Conservation (phyloP, 306 rosid species). For the Vicia faba region DNA sequence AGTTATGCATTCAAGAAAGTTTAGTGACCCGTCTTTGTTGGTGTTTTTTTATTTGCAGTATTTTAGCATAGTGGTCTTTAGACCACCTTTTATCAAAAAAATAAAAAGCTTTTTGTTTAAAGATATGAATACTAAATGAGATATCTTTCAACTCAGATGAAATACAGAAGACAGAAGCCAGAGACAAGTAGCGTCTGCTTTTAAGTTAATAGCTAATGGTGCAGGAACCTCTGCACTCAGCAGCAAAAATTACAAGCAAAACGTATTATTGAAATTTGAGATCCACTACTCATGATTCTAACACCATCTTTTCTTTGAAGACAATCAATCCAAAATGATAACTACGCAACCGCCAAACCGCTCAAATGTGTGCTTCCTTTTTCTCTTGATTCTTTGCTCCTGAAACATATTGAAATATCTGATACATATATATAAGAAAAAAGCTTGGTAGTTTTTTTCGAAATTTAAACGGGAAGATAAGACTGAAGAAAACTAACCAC, state of each 20-base stretch:
- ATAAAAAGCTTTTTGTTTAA: not conserved
- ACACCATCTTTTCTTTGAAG: conserved; percentile 34
- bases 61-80: not conserved
- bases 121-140: not conserved
- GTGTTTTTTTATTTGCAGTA: too few species aligned
- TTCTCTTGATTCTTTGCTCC: conserved; percentile 41
- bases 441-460: conserved; percentile 1
- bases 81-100: not conserved
- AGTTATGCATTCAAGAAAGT: too few species aligned
- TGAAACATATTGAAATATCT: conserved; percentile 32
- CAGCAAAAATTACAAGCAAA: conserved; percentile 36
- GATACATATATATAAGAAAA: not conserved
- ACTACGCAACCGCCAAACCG: conserved; percentile 29
- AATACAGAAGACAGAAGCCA: not conserved
- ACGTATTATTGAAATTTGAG: conserved; percentile 29
- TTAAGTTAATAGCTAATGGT: conserved; percentile 17
- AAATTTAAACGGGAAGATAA: conserved; percentile 26
- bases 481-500: conserved; percentile 47
- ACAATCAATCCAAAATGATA: conserved; percentile 39
- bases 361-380: conserved; percentile 37
- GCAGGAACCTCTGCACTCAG: conserved; percentile 38
- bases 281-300: conserved; percentile 24
- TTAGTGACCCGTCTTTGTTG: too few species aligned
- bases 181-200: conserved; percentile 16
- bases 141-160: not conserved